Percentiles rank a stretch among this genome's conserved stretches.
Conservation (phyloP, 139 green algal species). For the Spirogloea muscicola region DNA sequence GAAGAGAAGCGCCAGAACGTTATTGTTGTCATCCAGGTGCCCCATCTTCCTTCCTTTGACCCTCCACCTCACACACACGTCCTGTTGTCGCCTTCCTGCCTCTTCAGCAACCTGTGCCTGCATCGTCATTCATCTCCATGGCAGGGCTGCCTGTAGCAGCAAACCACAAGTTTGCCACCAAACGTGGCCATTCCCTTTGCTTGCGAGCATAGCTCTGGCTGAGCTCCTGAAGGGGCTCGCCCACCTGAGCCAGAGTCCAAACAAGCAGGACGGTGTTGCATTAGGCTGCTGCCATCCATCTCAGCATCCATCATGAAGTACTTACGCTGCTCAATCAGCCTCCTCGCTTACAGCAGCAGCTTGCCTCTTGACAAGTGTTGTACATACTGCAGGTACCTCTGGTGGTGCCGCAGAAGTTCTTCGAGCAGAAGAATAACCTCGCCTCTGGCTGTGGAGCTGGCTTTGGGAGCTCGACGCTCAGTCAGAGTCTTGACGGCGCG, state of each 20-base stretch:
- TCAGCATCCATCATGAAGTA: not conserved
- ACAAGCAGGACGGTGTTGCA: no score
- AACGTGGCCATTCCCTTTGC: not conserved
- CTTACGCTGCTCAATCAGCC: not conserved
- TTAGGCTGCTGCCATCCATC: not conserved
- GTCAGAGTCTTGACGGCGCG: no score
- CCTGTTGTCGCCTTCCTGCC: not conserved
- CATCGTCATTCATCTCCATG: not conserved
- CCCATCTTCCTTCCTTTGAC: not conserved
- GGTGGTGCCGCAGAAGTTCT: no score
- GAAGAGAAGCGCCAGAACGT: conserved; percentile 6
- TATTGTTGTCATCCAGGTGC: conserved; percentile 7
- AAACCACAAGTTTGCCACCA: not conserved
- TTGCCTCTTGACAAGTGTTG: no score
- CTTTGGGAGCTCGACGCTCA: no score
- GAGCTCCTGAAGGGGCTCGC: no score
- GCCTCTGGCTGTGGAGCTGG: no score
- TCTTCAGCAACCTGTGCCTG: not conserved
- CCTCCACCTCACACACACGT: not conserved
- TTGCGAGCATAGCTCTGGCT: not conserved
- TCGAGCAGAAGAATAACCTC: no score
- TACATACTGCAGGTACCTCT: no score
- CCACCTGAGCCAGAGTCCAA: no score
- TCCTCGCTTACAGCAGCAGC: no score
- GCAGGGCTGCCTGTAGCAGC: not conserved